A percentile compares a stretch with the other conserved stretches of the same genome.
These are phyloP conservation scores for Fomes fomentarius DNA, from an alignment of 1,284 basidiomycete species.

Conservation along the genomic window DNA sequence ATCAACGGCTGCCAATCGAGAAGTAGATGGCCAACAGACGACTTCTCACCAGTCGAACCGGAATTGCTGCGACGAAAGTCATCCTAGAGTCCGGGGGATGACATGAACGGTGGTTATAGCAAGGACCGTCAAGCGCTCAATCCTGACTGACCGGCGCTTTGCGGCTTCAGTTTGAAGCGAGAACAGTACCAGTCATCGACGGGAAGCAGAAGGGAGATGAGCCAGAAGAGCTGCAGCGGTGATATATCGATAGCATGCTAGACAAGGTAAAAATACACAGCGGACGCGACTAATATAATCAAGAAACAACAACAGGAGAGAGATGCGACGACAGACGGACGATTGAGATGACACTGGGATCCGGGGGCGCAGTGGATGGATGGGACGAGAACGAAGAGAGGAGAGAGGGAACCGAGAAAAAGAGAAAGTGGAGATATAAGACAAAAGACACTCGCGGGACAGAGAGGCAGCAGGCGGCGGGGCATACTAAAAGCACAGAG, in stretches of 20 bases:
- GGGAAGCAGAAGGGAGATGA: neutral
- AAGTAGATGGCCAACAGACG: no score
- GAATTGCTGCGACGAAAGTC: no score
- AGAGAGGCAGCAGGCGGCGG: conserved; percentile 9
- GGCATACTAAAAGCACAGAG: conserved; percentile 30
- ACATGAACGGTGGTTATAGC: no score
- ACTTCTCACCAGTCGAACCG: no score
- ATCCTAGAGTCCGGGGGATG: no score
- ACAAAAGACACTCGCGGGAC: conserved; percentile 3
- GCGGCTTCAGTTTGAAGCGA: no score
- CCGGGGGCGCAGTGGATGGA: conserved; percentile 8
- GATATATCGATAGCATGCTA: conserved; percentile 40
- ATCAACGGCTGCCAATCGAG: no score
- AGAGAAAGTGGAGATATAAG: conserved; percentile 5
- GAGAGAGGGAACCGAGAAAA: no score
- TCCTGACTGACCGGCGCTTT: no score
- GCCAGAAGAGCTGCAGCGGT: conserved; percentile 14
- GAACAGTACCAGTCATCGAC: no score
- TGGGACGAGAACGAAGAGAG: conserved; percentile 3
- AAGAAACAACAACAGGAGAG: conserved; percentile 40
- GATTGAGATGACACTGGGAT: conserved; percentile 13
- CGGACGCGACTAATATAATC: conserved; percentile 34
- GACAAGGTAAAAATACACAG: conserved; percentile 42
- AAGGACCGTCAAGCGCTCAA: no score
- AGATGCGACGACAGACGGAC: conserved; percentile 35